Conservation (phyloP, 148 eudicot genomes). For the Cornus controversa region DNA sequence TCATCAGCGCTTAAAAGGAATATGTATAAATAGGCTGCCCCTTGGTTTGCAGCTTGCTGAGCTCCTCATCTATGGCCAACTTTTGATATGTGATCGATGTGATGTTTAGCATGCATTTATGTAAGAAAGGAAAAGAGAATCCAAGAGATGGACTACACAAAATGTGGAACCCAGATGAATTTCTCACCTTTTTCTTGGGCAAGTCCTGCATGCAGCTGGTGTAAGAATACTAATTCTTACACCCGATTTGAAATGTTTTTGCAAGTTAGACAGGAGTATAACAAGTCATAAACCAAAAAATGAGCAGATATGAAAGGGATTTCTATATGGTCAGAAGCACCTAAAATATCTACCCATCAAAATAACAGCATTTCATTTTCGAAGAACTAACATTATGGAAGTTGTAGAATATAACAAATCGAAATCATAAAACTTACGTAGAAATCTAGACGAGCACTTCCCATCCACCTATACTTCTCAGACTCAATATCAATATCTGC, state of each 20-base stretch:
- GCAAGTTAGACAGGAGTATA: neutral
- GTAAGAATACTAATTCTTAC: neutral
- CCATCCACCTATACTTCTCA: conserved; percentile 98
- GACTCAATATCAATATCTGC: conserved; percentile 97
- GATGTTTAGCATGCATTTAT: neutral
- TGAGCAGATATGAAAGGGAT: neutral
- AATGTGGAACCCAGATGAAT: neutral
- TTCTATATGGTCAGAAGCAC: neutral
- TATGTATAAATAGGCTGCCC: too few species aligned
- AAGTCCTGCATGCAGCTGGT: too few species aligned
- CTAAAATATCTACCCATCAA: neutral
- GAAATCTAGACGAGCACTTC: conserved; percentile 81
- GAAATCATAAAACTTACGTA: conserved; percentile 50
- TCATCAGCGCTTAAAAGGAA: neutral
- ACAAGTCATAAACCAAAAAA: neutral
- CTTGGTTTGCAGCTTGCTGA: too few species aligned
- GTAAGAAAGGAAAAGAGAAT: neutral
- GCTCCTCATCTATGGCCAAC: neutral
- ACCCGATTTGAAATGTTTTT: neutral
- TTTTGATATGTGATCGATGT: neutral
- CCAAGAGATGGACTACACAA: neutral
- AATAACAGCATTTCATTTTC: neutral
- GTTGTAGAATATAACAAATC: neutral
- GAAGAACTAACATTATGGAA: neutral
- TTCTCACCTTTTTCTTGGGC: neutral